Percentiles rank a stretch among this genome's conserved stretches.
phyloP scores from a whole-genome alignment of 2,329 filamentous ascomycete species.

The Colletotrichum salicis region DNA sequence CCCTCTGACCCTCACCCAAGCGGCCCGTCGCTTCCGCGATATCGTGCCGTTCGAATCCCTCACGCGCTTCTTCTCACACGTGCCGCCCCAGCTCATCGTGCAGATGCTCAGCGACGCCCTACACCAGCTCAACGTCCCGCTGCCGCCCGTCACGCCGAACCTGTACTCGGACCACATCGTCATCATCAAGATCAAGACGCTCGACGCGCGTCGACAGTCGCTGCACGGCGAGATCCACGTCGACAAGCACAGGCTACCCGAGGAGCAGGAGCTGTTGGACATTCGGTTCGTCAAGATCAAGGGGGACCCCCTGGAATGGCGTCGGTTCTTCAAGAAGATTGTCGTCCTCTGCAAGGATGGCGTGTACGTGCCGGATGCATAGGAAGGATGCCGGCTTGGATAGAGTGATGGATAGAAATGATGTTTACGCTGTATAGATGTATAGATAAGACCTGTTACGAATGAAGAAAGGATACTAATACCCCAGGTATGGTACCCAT shows the following conservation, averaged over 20 bases:
- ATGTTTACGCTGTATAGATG: constrained; percentile 22
- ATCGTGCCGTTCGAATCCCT: constrained; percentile 89
- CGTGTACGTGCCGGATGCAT: constrained; percentile 67
- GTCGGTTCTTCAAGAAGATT: constrained; percentile 96
- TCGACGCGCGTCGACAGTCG: constrained; percentile 77
- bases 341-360: constrained; percentile 87
- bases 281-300: constrained; percentile 94
- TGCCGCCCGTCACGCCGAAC: constrained; percentile 61
- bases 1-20: constrained; percentile 87
- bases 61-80: constrained; percentile 90
- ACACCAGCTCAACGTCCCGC: constrained; percentile 85
- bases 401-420: constrained; percentile 20
- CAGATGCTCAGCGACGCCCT: constrained; percentile 84
- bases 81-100: constrained; percentile 79
- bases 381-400: constrained; percentile 38
- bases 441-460: constrained; percentile 13
- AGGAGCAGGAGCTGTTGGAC: constrained; percentile 75
- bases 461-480: not conserved
- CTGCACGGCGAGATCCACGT: constrained; percentile 81
- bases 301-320: constrained; percentile 96
- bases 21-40: constrained; percentile 87
- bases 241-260: constrained; percentile 70
- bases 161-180: constrained; percentile 66
- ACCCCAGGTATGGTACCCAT: not conserved
- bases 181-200: constrained; percentile 78